Evolutionary conservation across 1,284 basidiomycete genomes (phyloP).

Genomic region (Sporisorium exsertum): DNA sequence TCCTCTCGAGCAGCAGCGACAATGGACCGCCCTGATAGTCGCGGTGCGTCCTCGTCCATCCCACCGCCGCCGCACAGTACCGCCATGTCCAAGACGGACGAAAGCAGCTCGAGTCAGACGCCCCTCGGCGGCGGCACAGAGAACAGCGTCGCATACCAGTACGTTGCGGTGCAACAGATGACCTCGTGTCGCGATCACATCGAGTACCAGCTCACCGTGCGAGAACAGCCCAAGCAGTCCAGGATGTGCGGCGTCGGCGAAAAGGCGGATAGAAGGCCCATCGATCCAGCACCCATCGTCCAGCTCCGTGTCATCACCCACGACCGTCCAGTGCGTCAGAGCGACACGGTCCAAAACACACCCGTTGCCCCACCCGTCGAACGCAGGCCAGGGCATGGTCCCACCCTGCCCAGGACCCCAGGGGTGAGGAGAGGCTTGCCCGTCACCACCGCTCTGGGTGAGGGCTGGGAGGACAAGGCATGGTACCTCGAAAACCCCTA

Average conservation of each 20-base stretch:
- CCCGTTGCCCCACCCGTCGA: slow-evolving; percentile 42
- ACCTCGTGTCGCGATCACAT: slow-evolving; percentile 54
- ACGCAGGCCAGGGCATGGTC: slow-evolving; percentile 34
- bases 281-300: slow-evolving; percentile 96
- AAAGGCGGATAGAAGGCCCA: slow-evolving; percentile 89
- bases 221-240: slow-evolving; percentile 66
- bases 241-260: slow-evolving; percentile 72
- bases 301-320: slow-evolving; percentile 83
- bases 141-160: slow-evolving; percentile 57
- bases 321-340: slow-evolving; percentile 48
- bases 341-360: slow-evolving; percentile 14
- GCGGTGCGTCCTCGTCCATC: slow-evolving; percentile 11
- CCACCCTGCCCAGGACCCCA: slow-evolving; percentile 26
- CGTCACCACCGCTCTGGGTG: slow-evolving; percentile 53
- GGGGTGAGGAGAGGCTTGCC: slow-evolving; percentile 53
- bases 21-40: slow-evolving; percentile 23
- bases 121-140: slow-evolving; percentile 21
- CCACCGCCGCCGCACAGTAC: slow-evolving; percentile 7
- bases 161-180: slow-evolving; percentile 58
- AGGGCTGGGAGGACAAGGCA: slow-evolving; percentile 67
- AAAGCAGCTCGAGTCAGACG: slow-evolving; percentile 32
- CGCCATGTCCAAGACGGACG: slow-evolving; percentile 27
- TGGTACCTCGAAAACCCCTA: slow-evolving; percentile 67
- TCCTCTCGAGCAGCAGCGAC: neutral
- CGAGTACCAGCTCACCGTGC: slow-evolving; percentile 61